A percentile compares a stretch with the other conserved stretches of the same genome.
phyloP scores from a whole-genome alignment of 148 eudicot genomes.

The Limonium bicolor region DNA sequence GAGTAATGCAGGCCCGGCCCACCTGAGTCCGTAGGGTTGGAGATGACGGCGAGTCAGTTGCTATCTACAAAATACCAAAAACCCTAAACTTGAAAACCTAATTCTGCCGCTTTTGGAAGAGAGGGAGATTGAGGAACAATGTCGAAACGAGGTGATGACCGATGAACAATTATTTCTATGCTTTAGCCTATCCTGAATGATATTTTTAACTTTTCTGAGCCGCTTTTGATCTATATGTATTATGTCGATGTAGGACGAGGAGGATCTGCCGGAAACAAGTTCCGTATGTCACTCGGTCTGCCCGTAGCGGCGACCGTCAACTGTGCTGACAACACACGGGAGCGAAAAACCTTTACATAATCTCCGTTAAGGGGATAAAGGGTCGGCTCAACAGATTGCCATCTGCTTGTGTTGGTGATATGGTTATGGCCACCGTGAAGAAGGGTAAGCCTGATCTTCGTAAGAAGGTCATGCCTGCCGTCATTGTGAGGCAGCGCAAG shows the following conservation, averaged over 20 bases:
- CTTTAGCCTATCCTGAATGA: too few species aligned
- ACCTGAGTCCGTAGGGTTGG: too few species aligned
- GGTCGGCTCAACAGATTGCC: slow-evolving; percentile 69
- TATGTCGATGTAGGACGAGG: slow-evolving; percentile 33
- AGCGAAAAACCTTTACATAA: slow-evolving; percentile 57
- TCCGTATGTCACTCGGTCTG: slow-evolving; percentile 73
- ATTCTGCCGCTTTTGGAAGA: too few species aligned
- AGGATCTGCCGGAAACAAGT: slow-evolving; percentile 77
- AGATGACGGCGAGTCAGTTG: too few species aligned
- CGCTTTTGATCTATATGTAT: not conserved
- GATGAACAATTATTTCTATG: too few species aligned
- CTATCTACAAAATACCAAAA: too few species aligned
- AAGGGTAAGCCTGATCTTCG: slow-evolving; percentile 67
- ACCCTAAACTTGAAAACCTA: too few species aligned
- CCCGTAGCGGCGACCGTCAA: slow-evolving; percentile 75
- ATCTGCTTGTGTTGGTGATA: slow-evolving; percentile 71
- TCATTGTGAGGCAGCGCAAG: slow-evolving; percentile 69
- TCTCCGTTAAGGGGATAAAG: slow-evolving; percentile 73
- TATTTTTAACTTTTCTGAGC: too few species aligned
- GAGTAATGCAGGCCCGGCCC: too few species aligned
- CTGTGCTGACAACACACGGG: slow-evolving; percentile 73
- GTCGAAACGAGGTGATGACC: too few species aligned
- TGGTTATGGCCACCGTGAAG: slow-evolving; percentile 71
- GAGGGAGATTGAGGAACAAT: too few species aligned
- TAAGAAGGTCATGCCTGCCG: slow-evolving; percentile 83